Percentiles rank a stretch among this genome's conserved stretches.
phyloP scores from a whole-genome alignment of 108 stramenopile genomes.

The Skeletonema marinoi region DNA sequence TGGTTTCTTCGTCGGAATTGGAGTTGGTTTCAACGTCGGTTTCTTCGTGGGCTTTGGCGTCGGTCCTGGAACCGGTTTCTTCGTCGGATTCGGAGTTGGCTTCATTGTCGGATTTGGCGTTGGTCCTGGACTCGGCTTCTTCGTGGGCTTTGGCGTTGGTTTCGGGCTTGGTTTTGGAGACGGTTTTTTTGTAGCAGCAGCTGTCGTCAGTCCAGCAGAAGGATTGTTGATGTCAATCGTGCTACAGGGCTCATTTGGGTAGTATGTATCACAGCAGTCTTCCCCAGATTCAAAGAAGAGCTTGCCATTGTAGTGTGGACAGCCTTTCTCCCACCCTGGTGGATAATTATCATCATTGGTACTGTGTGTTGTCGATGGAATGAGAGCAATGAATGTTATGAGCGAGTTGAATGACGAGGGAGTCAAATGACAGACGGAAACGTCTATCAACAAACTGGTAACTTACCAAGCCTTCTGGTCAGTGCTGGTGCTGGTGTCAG shows the following conservation, averaged over 20 bases:
- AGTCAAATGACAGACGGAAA: not conserved
- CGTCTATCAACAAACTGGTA: not conserved
- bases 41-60: not conserved
- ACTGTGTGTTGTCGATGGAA: not conserved
- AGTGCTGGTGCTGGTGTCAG: too few relatives aligned
- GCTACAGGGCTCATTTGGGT: not conserved
- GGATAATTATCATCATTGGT: not conserved
- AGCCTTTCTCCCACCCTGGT: not conserved
- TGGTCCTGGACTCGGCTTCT: not conserved
- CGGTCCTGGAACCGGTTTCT: not conserved
- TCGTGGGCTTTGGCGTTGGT: not conserved
- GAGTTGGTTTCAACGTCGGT: too few relatives aligned
- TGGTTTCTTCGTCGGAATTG: not conserved
- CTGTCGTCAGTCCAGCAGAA: not conserved
- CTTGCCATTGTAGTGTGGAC: not conserved
- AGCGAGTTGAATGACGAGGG: not conserved
- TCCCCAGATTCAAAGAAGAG: not conserved
- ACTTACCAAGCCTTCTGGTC: not conserved
- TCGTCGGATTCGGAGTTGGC: not conserved
- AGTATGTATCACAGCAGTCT: not conserved
- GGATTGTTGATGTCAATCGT: not conserved
- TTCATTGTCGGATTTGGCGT: not conserved
- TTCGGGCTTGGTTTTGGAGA: not conserved
- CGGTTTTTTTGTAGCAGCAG: not conserved
- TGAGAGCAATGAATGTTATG: not conserved